phyloP scores from a whole-genome alignment of 1,284 basidiomycete genomes.

The Cystobasidium slooffiae region DNA sequence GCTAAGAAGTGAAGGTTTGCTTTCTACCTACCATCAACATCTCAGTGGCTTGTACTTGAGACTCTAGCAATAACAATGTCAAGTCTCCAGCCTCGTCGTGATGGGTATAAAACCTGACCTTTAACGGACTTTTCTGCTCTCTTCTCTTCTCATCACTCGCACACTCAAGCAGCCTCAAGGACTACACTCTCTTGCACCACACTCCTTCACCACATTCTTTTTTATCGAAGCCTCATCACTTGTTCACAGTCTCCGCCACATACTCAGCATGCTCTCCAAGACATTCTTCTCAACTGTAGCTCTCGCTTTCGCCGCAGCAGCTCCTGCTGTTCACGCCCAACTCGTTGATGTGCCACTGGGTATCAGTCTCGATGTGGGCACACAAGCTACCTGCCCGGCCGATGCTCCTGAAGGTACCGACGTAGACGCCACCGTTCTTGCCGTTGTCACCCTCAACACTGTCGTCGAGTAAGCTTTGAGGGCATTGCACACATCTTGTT shows the following conservation, averaged over 20 bases:
- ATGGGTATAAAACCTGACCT: slow-evolving; percentile 17
- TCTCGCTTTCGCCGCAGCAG: not conserved
- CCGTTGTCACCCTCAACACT: slow-evolving; percentile 19
- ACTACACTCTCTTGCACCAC: slow-evolving; percentile 14
- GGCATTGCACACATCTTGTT: not conserved
- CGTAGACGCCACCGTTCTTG: slow-evolving; percentile 19
- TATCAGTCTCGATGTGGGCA: slow-evolving; percentile 19
- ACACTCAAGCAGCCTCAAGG: slow-evolving; percentile 1
- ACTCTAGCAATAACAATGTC: slow-evolving; percentile 1
- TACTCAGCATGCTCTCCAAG: slow-evolving; percentile 12
- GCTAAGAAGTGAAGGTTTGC: slow-evolving; percentile 4
- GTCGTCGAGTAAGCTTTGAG: slow-evolving; percentile 3
- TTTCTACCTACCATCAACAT: not conserved
- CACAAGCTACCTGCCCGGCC: slow-evolving; percentile 15
- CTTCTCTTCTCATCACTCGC: slow-evolving; percentile 16
- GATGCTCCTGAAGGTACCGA: slow-evolving; percentile 24
- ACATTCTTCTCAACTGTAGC: slow-evolving; percentile 11
- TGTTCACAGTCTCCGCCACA: not conserved
- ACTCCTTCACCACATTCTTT: slow-evolving; percentile 9
- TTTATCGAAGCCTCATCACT: not conserved
- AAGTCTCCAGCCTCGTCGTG: not conserved
- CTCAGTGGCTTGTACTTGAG: slow-evolving; percentile 2
- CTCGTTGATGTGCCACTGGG: slow-evolving; percentile 15
- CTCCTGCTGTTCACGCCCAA: slow-evolving; percentile 7
- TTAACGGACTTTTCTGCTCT: slow-evolving; percentile 9